A percentile compares a stretch with the other conserved stretches of the same genome.
These are phyloP conservation scores for Theileria sp. DNA, from an alignment of 169 alveolate species.

Conservation along the genomic window DNA sequence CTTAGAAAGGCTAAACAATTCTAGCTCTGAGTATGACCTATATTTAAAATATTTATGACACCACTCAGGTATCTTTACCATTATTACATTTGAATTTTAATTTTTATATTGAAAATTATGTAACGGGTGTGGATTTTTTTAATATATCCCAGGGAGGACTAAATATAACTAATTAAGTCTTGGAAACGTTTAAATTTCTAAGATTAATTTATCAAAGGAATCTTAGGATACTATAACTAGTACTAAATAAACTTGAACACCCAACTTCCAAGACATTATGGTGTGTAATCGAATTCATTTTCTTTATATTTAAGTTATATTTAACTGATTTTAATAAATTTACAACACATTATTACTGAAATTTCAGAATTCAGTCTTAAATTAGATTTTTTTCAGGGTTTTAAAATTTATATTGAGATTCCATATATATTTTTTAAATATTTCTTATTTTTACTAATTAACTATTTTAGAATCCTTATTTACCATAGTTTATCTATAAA, in stretches of 20 bases:
- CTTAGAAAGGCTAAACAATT: conserved; percentile 12
- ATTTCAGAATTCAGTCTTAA: no score
- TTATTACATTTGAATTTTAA: background rate
- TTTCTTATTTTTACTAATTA: no score
- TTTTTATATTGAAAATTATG: background rate
- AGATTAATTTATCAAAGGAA: background rate
- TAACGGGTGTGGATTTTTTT: background rate
- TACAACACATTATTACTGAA: background rate
- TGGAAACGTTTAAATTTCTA: background rate
- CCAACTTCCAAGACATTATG: background rate
- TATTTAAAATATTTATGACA: conserved; percentile 33
- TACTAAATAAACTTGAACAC: background rate
- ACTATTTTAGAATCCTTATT: no score
- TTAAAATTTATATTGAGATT: background rate
- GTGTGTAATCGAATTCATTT: background rate
- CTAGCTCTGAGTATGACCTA: conserved; percentile 32
- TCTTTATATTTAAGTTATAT: no score
- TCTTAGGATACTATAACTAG: background rate
- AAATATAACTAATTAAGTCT: background rate
- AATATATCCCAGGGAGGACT: background rate
- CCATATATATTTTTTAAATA: background rate
- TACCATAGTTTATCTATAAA: background rate
- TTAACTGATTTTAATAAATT: background rate
- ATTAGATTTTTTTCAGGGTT: background rate
- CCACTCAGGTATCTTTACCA: conserved; percentile 33